A percentile compares a stretch with the other conserved stretches of the same genome.
phyloP scores from a whole-genome alignment of 140 eudicot genomes.

The Stevia rebaudiana region DNA sequence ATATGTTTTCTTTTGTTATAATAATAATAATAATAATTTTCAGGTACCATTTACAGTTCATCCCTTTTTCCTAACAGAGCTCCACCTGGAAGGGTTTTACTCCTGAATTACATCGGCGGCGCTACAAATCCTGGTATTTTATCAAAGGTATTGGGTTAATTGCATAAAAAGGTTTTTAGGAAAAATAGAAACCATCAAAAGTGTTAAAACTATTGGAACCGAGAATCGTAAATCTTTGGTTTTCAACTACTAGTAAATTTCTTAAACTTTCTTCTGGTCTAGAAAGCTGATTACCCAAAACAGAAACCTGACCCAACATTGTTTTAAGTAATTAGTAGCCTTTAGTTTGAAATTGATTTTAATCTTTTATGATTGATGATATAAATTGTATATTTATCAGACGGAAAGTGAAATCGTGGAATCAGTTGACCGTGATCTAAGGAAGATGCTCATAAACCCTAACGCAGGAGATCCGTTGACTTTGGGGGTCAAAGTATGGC shows the following conservation, averaged over 20 bases:
- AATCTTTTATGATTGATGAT: no score
- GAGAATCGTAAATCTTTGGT: no score
- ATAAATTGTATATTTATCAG: conserved; percentile 27
- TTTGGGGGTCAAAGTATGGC: conserved; percentile 85
- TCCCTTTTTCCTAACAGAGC: conserved; percentile 96
- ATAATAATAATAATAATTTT: no score
- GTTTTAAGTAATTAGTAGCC: no score
- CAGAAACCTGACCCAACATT: neutral
- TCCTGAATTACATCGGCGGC: conserved; percentile 91
- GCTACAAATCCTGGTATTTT: conserved; percentile 77
- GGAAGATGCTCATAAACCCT: conserved; percentile 79
- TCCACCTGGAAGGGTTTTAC: conserved; percentile 84
- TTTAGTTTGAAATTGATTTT: neutral
- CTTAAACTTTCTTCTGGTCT: neutral
- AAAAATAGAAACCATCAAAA: neutral
- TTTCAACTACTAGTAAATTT: no score
- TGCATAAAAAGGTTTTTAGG: neutral
- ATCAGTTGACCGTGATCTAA: conserved; percentile 82
- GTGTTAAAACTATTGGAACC: no score
- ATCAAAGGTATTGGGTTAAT: conserved; percentile 45
- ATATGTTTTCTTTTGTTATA: neutral
- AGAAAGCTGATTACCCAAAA: neutral
- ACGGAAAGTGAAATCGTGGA: conserved; percentile 73
- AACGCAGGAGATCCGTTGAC: conserved; percentile 58
- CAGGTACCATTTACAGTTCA: conserved; percentile 93